Base-by-base conservation (phyloP, 2,329 filamentous ascomycete genomes). In the Penicillium sp. region DNA sequence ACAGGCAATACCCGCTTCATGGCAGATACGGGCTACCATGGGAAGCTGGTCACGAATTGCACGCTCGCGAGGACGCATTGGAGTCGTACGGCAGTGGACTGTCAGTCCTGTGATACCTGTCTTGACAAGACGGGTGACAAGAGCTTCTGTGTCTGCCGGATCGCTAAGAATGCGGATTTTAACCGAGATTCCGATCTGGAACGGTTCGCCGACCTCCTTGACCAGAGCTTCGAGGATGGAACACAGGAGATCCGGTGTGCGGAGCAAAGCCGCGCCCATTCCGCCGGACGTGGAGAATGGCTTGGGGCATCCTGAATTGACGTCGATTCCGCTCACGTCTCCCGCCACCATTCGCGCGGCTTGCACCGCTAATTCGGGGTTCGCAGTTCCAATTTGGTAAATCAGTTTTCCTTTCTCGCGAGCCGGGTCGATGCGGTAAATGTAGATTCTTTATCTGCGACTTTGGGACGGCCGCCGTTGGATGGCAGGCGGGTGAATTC, bases 261-360 rank as follows among this genome's bases (percentile, higher is more conserved):
- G 85, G 14, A 99, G 83, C 18, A 99, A 82, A 1, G 92, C 93
- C 0, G 94, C 94, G 46, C 94, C 94, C 94, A 99, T 99, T 46
- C 94, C 94, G 56, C 92, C 92, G 59, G 84, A 84, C 2, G 93
- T 96, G 68, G 90, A 96, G 75, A 99, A 99, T 0, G 93, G 90
- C 75, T 99, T 99, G 0, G 94, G 94, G 70, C 94, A 99, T n/a
- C 94, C 94, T 0, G 94, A 92, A 72, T 99, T 99, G 58, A 99
- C 89, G 72, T 97, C 94, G 64, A 99, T 97, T 56, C 94, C 94
- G 0, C 88, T 87, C 3, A 99, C 94, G 74, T 97, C 91, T 11
- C 79, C 83, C 0, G 92, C 94, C 18, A 99, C 88, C 14, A 97
- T 77, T 49, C 86, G 86, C 2, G 93, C 92, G 1, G 93, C 92